Conservation (phyloP, 2,329 filamentous ascomycete genomes). For the Sporothrix brunneoviolacea region DNA sequence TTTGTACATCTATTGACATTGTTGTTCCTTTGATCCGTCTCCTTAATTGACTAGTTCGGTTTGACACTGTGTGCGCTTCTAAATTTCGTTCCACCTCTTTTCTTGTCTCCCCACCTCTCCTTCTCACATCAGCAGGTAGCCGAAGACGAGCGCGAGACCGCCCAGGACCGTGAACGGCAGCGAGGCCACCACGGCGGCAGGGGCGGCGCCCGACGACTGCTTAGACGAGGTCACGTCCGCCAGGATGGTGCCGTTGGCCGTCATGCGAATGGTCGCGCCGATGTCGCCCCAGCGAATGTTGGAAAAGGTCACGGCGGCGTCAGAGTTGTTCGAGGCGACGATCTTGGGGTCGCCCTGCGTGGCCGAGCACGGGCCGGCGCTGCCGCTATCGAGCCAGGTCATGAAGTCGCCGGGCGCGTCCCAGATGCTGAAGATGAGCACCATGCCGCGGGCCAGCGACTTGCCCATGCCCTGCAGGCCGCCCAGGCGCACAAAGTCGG, state of each 20-base stretch:
- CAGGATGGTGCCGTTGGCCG: not conserved
- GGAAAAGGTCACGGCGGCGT: slow-evolving; percentile 45
- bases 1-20: too few relatives aligned
- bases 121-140: slow-evolving; percentile 3
- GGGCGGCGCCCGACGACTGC: not conserved
- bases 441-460: slow-evolving; percentile 43
- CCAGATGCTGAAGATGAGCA: slow-evolving; percentile 49
- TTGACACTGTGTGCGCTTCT: too few relatives aligned
- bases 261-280: slow-evolving; percentile 18
- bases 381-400: slow-evolving; percentile 49
- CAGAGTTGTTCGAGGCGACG: slow-evolving; percentile 37
- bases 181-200: not conserved
- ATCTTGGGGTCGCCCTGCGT: slow-evolving; percentile 46
- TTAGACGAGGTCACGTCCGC: not conserved
- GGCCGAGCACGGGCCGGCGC: slow-evolving; percentile 46
- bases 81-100: slow-evolving; percentile 35
- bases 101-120: slow-evolving; percentile 5
- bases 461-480: slow-evolving; percentile 25
- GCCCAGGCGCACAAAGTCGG: slow-evolving; percentile 25
- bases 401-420: slow-evolving; percentile 47
- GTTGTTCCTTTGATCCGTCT: too few relatives aligned
- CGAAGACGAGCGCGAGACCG: not conserved
- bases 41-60: too few relatives aligned
- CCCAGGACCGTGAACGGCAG: not conserved
- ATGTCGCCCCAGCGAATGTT: slow-evolving; percentile 53